Evolutionary conservation across 495 filamentous ascomycete species (phyloP).

Genomic region (Podospora australis): DNA sequence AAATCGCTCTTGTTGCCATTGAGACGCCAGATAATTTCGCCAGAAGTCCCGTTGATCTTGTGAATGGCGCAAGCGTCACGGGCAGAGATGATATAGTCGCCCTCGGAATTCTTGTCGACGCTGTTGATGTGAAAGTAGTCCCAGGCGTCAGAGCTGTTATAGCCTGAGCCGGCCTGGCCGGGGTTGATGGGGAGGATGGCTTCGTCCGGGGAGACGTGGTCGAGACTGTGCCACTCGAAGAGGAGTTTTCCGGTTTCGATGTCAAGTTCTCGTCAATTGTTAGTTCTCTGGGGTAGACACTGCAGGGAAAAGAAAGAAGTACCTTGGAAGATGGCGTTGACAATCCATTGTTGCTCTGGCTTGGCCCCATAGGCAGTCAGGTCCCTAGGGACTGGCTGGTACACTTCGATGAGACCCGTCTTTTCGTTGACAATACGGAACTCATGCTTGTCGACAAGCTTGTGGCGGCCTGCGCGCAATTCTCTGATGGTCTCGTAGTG

Average conservation of each 20-base stretch:
- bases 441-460: constrained; percentile 49
- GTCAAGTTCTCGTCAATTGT: constrained; percentile 25
- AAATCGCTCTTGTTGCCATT: constrained; percentile 45
- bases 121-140: constrained; percentile 64
- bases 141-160: constrained; percentile 44
- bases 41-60: constrained; percentile 54
- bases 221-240: constrained; percentile 35
- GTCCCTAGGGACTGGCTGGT: constrained; percentile 37
- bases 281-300: too few species aligned
- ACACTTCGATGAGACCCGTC: constrained; percentile 47
- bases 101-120: constrained; percentile 50
- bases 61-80: constrained; percentile 53
- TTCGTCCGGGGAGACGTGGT: constrained; percentile 38
- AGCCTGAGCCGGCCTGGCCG: constrained; percentile 46
- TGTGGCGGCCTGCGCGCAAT: constrained; percentile 47
- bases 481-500: constrained; percentile 50
- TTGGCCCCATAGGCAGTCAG: constrained; percentile 35
- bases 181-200: constrained; percentile 47
- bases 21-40: constrained; percentile 52
- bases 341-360: constrained; percentile 42
- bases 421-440: constrained; percentile 46
- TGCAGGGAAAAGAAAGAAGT: constrained; percentile 17
- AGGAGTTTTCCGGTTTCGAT: constrained; percentile 31
- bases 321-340: constrained; percentile 48
- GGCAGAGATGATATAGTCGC: constrained; percentile 55